These are phyloP conservation scores for Spizellomyces sp. DNA, from an alignment of 192 early-diverging fungal genomes.

Conservation along the genomic window DNA sequence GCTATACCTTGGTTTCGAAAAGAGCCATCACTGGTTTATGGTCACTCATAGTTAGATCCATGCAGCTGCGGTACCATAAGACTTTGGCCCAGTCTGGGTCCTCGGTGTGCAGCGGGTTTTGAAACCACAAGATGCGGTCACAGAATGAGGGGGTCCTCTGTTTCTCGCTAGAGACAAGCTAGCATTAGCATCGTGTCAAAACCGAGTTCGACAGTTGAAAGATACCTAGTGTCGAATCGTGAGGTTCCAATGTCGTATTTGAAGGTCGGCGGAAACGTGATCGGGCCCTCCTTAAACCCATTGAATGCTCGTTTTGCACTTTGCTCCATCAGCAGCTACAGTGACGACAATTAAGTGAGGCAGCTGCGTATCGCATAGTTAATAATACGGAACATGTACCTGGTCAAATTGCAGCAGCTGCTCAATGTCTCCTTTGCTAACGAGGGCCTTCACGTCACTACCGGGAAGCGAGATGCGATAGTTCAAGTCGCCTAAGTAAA, in stretches of 20 bases:
- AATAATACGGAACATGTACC: constrained; percentile 30
- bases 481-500: constrained; percentile 97
- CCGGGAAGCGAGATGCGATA: constrained; percentile 80
- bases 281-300: constrained; percentile 80
- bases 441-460: constrained; percentile 54
- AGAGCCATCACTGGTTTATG: constrained; percentile 89
- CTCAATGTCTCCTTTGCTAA: constrained; percentile 62
- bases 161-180: constrained; percentile 61
- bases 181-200: neutral
- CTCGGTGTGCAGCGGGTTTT: constrained; percentile 51
- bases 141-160: constrained; percentile 87
- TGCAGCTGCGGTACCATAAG: constrained; percentile 59
- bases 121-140: constrained; percentile 87
- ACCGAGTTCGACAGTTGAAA: neutral
- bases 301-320: constrained; percentile 69
- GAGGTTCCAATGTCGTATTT: constrained; percentile 87
- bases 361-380: neutral
- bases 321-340: constrained; percentile 66
- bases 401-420: constrained; percentile 81
- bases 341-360: neutral
- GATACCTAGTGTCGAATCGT: constrained; percentile 76
- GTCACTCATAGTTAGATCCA: constrained; percentile 75
- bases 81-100: constrained; percentile 45
- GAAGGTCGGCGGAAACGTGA: constrained; percentile 88
- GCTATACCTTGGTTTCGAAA: constrained; percentile 61